phyloP scores from a whole-genome alignment of 371 early-diverging fungal genomes.

The Mortierella sp. region DNA sequence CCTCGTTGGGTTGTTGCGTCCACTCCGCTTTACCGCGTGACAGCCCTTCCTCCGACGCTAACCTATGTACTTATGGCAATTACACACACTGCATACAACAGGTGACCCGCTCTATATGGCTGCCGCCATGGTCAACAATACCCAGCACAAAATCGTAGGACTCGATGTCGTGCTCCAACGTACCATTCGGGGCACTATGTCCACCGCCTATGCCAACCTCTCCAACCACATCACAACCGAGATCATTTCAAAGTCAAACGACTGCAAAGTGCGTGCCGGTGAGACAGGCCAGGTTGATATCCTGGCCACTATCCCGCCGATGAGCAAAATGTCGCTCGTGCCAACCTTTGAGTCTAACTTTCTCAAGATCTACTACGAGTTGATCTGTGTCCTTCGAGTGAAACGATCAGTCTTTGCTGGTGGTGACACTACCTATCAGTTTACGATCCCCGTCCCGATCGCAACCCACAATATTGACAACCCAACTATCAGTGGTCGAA shows the following conservation, averaged over 20 bases:
- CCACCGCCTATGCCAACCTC: slow-evolving; percentile 46
- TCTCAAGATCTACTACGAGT: slow-evolving; percentile 49
- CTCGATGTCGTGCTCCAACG: slow-evolving; percentile 42
- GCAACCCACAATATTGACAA: slow-evolving; percentile 52
- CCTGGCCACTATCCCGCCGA: slow-evolving; percentile 44
- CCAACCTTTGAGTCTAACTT: slow-evolving; percentile 53
- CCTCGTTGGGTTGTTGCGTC: neutral
- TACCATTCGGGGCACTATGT: slow-evolving; percentile 33
- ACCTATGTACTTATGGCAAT: neutral
- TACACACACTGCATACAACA: slow-evolving; percentile 1
- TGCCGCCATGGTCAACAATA: slow-evolving; percentile 37
- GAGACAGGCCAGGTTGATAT: slow-evolving; percentile 48
- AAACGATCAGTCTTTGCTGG: slow-evolving; percentile 50
- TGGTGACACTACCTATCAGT: slow-evolving; percentile 40
- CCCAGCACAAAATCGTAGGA: slow-evolving; percentile 35
- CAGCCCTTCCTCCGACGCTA: neutral
- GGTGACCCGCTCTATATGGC: slow-evolving; percentile 50
- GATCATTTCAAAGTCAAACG: slow-evolving; percentile 44
- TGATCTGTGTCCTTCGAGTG: slow-evolving; percentile 32
- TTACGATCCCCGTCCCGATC: slow-evolving; percentile 42
- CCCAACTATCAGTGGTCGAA: slow-evolving; percentile 44
- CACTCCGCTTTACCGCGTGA: neutral
- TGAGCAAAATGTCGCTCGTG: slow-evolving; percentile 25
- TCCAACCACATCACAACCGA: slow-evolving; percentile 33
- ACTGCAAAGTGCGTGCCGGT: slow-evolving; percentile 44